Evolutionary conservation across 1,284 basidiomycete species (phyloP).

Genomic region (Cerrena zonata): DNA sequence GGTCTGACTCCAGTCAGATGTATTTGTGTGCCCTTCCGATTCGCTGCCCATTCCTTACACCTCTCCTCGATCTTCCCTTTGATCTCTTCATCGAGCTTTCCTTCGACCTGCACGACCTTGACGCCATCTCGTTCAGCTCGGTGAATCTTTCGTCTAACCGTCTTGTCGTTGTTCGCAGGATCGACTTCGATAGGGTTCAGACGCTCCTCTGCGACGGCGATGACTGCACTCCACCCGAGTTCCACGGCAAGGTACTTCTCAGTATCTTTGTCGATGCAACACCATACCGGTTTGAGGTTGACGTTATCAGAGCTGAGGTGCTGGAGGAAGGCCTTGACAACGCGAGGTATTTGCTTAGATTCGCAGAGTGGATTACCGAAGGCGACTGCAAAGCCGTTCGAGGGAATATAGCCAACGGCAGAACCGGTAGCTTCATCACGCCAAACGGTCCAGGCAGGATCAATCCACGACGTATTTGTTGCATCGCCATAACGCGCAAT

Average conservation of each 20-base stretch:
- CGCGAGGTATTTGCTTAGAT: slow-evolving; percentile 34
- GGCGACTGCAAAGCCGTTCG: slow-evolving; percentile 35
- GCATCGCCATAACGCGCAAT: slow-evolving; percentile 53
- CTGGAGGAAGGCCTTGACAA: slow-evolving; percentile 37
- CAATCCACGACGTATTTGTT: slow-evolving; percentile 50
- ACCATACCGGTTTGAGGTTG: slow-evolving; percentile 48
- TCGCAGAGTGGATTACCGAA: slow-evolving; percentile 49
- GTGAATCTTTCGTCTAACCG: slow-evolving; percentile 42
- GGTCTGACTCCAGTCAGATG: slow-evolving; percentile 50
- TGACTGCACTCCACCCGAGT: slow-evolving; percentile 45
- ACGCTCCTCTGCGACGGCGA: slow-evolving; percentile 48
- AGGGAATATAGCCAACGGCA: slow-evolving; percentile 41
- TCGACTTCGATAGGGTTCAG: slow-evolving; percentile 39
- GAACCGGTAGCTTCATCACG: slow-evolving; percentile 41
- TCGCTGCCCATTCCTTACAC: slow-evolving; percentile 42
- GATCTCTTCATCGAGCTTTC: slow-evolving; percentile 36
- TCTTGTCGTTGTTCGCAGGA: slow-evolving; percentile 36
- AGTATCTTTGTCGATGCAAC: slow-evolving; percentile 39
- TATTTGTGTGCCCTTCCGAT: slow-evolving; percentile 47
- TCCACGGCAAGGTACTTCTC: slow-evolving; percentile 43
- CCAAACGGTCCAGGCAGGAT: slow-evolving; percentile 52
- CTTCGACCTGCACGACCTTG: slow-evolving; percentile 34
- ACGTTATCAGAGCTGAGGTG: slow-evolving; percentile 28
- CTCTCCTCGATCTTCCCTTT: slow-evolving; percentile 34
- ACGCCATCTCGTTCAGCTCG: slow-evolving; percentile 45